Percentiles rank a stretch among this genome's conserved stretches.
phyloP scores from a whole-genome alignment of 2,329 filamentous ascomycete species.

The Shiraia sp. region DNA sequence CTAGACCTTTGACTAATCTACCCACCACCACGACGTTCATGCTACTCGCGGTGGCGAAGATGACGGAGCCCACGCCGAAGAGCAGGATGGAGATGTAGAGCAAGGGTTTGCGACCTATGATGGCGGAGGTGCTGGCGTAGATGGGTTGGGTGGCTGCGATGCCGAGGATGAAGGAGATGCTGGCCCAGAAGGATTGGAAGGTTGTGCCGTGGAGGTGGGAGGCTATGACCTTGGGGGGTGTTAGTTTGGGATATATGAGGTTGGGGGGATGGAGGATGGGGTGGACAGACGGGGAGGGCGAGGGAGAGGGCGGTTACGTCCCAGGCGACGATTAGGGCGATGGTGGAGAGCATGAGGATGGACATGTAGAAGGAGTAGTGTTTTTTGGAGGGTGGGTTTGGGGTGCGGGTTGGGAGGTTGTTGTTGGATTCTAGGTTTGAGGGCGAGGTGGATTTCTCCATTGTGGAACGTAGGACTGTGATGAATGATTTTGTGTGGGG shows the following conservation, averaged over 20 bases:
- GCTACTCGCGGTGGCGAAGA: too few relatives aligned
- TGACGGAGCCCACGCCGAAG: too few relatives aligned
- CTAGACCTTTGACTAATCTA: conserved; percentile 56
- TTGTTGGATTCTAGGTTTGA: too few relatives aligned
- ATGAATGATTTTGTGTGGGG: too few relatives aligned
- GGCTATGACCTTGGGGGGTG: neutral
- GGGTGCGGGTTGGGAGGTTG: too few relatives aligned
- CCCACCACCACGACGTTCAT: conserved; percentile 57
- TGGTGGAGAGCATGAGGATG: neutral
- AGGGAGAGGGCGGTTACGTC: neutral
- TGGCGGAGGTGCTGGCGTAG: conserved; percentile 32
- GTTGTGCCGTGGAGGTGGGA: conserved; percentile 10
- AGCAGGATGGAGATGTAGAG: conserved; percentile 28
- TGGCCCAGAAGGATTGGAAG: conserved; percentile 34
- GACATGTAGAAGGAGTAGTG: too few relatives aligned
- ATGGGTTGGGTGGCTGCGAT: conserved; percentile 29
- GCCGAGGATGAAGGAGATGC: conserved; percentile 39
- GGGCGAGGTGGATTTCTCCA: too few relatives aligned
- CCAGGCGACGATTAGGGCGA: neutral
- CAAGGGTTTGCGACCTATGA: conserved; percentile 23
- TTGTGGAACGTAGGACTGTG: too few relatives aligned
- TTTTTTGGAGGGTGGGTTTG: too few relatives aligned
- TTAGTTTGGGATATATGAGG: neutral
- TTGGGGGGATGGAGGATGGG: neutral
- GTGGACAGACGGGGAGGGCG: neutral